A percentile compares a stretch with the other conserved stretches of the same genome.
phyloP scores from a whole-genome alignment of 179 eudicot species.

The Patellifolia procumbens region DNA sequence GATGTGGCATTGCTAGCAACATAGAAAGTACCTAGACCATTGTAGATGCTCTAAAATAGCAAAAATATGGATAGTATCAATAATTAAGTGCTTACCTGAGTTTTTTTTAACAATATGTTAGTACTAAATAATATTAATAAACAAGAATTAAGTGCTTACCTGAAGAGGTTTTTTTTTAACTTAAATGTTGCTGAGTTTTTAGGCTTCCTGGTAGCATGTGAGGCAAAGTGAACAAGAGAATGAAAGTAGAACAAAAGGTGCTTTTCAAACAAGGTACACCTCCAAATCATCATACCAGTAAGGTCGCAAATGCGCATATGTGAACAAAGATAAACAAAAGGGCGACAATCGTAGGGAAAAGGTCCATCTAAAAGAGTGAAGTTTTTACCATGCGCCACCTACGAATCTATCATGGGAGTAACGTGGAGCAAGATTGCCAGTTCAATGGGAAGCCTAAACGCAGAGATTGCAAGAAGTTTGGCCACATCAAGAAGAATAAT shows the following conservation, averaged over 20 bases:
- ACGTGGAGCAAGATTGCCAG: not conserved
- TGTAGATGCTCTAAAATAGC: too few species aligned
- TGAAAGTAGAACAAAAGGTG: not conserved
- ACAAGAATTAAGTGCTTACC: too few species aligned
- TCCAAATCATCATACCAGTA: not conserved
- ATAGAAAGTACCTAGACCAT: too few species aligned
- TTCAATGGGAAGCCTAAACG: slow-evolving; percentile 14
- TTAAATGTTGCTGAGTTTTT: not conserved
- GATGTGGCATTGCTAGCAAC: too few species aligned
- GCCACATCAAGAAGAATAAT: not conserved
- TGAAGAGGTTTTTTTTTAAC: not conserved
- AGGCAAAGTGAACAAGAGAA: not conserved
- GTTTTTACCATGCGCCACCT: not conserved
- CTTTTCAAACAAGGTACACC: not conserved
- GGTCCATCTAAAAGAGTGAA: not conserved
- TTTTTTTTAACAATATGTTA: too few species aligned
- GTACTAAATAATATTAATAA: too few species aligned
- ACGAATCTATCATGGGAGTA: not conserved
- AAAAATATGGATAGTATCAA: too few species aligned
- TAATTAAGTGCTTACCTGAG: too few species aligned
- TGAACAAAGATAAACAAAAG: not conserved
- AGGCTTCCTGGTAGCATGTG: not conserved
- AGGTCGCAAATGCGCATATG: too few species aligned
- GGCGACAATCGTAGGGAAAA: not conserved
- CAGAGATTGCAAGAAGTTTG: slow-evolving; percentile 1